Conservation (phyloP, 345 rosid genomes). For the Draba incana region DNA sequence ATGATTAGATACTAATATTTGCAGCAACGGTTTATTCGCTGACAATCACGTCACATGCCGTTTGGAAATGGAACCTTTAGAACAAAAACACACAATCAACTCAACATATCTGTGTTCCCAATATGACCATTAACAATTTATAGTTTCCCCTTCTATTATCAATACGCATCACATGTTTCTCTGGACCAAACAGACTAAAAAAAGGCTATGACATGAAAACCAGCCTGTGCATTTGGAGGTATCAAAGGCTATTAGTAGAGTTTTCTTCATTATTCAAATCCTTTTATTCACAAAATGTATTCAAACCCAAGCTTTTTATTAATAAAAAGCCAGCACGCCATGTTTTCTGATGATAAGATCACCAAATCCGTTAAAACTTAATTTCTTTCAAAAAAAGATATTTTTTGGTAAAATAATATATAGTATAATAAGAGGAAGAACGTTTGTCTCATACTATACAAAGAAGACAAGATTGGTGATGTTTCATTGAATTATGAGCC, state of each 20-base stretch:
- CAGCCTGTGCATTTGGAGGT: constrained; percentile 35
- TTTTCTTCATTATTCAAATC: not conserved
- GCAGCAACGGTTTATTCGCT: constrained; percentile 32
- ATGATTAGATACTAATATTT: constrained; percentile 3
- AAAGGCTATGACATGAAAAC: constrained; percentile 23
- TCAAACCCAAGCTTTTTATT: not conserved
- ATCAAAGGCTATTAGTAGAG: not conserved
- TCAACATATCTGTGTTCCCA: constrained; percentile 37
- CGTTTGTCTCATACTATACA: no score
- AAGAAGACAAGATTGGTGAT: no score
- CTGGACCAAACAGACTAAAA: constrained; percentile 24
- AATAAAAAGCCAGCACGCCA: constrained; percentile 12
- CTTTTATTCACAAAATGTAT: not conserved
- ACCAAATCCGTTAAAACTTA: no score
- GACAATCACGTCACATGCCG: constrained; percentile 39
- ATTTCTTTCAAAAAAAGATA: no score
- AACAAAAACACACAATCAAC: not conserved
- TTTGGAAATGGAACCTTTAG: constrained; percentile 28
- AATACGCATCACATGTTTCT: constrained; percentile 35
- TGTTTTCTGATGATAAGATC: constrained; percentile 33
- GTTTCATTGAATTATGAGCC: no score
- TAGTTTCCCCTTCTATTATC: constrained; percentile 22
- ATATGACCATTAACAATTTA: constrained; percentile 4
- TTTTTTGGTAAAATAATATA: no score
- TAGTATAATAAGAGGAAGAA: no score